These are phyloP conservation scores for Annulohypoxylon truncatum DNA, from an alignment of 2,329 filamentous ascomycete genomes.

Conservation along the genomic window DNA sequence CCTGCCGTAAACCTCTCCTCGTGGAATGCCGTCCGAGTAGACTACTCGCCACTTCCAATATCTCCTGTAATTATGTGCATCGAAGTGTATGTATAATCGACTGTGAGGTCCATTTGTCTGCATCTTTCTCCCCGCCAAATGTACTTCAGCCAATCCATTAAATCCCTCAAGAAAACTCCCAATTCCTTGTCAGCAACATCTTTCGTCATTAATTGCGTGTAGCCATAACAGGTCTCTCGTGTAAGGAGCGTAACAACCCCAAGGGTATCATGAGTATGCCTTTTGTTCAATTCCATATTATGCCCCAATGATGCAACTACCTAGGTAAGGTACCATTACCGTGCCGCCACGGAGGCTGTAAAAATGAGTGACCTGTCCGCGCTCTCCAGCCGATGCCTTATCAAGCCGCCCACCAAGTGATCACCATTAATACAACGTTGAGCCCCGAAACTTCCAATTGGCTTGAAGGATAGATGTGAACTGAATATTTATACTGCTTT, in stretches of 20 bases:
- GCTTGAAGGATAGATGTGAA: conserved; percentile 36
- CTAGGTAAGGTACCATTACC: conserved; percentile 11
- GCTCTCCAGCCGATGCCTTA: conserved; percentile 5
- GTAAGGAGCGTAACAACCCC: conserved; percentile 31
- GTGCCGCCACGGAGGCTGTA: conserved; percentile 5
- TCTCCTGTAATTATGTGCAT: conserved; percentile 30
- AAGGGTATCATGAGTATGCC: conserved; percentile 27
- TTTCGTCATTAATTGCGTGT: conserved; percentile 9
- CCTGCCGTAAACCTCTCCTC: neutral
- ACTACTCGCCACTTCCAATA: neutral
- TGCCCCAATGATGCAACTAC: conserved; percentile 6
- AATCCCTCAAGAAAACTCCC: conserved; percentile 5
- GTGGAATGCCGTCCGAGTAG: neutral
- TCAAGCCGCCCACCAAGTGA: conserved; percentile 3
- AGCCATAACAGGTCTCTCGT: conserved; percentile 14
- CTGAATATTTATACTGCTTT: conserved; percentile 17
- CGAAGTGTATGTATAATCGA: conserved; percentile 31
- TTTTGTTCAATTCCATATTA: conserved; percentile 17
- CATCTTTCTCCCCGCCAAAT: conserved; percentile 3
- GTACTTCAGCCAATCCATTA: conserved; percentile 22
- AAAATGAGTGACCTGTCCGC: conserved; percentile 18
- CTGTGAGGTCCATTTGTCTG: neutral
- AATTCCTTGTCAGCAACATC: conserved; percentile 10
- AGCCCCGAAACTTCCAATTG: conserved; percentile 20
- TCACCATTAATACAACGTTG: conserved; percentile 14